Evolutionary conservation across 306 rosid genomes (phyloP), one percentile per base, ranked within the genome.

Genomic region (Hylodesmum podocarpum): DNA sequence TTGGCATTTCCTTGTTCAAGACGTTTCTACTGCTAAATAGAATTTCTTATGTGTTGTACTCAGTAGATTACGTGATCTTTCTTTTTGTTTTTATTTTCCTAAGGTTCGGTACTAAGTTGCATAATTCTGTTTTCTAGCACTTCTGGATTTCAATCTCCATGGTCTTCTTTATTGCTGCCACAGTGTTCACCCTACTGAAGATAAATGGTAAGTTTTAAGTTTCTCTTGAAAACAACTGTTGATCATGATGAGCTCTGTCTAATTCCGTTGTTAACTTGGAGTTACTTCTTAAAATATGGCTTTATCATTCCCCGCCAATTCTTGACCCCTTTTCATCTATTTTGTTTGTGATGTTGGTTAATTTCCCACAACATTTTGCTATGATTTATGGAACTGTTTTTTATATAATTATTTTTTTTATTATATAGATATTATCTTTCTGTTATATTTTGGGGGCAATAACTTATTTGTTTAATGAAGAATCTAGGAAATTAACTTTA

Each of bases 61-160:
- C n/a, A 0, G 39, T 62, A 8, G 68, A 53, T 40, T 55, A 68
- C 59, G 50, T 75, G 50, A 40, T 70, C 53, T 49, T 75, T 13
- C 54, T 11, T 75, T 12, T 54, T 6, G 15, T 49, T 46, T 53
- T 57, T 19, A 75, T 73, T 66, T 41, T 70, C 41, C 16, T 36
- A 51, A 61, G 2, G 50, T 59, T 61, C 22, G 14, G 47, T 83
- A 70, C 86, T 84, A 18, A 86, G 55, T 77, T 49, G 49, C 66
- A 14, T 43, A 13, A 62, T 79, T 77, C 47, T 85, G 77, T 50
- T 78, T 81, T 86, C 74, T 79, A 95, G 98, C 98, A 95, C 87
- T 95, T 95, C 91, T 95, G 98, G 98, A 92, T 94, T 72, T 88
- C 98, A 37, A 95, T 95, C 75, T 88, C 98, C 82, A 95, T 95